Evolutionary conservation across 108 stramenopile species (phyloP), one percentile per base, ranked within the genome.

Genomic region (Cylindrotheca fusiformis): DNA sequence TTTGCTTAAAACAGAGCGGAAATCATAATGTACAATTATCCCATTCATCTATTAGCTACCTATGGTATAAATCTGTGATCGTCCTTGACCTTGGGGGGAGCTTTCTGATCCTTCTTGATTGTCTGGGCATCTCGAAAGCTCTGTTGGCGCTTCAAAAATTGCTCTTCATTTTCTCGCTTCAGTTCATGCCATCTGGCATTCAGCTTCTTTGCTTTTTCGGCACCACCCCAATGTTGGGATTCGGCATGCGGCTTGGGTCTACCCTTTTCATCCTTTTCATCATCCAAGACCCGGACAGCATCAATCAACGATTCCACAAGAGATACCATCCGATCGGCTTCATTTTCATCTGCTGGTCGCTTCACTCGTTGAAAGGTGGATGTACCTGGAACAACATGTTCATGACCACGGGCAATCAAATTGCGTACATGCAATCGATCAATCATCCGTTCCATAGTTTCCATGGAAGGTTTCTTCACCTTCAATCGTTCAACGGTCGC

Each of bases 361-460:
- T 14, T 6, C 6, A 30, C 22, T 29, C 57, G 23, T 23, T 27
- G 18, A 49, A 27, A 58, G 31, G 41, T 58, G 6, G 57, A 27
- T 41, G 32, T 58, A n/a, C 57, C 36, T 41, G 36, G 36, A 6
- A 10, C 3, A 2, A 67, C 66, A 31, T 58, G 56, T 22, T 67
- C 56, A 3, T 58, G 54, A 3, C 66, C 66, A 14, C 27, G 18
- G 5, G 66, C 66, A 58, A 67, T 50, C 24, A 48, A 48, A 6
- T 55, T 12, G 28, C 48, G 45, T 14, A 58, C 55, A 25, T 67
- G 53, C 21, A 67, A 17, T 23, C 66, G 46, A 24, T 67, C 66
- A 8, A 67, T 56, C 19, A 67, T 41, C 23, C 54, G 45, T 36
- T 67, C 66, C 6, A 67, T 30, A 6, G 66, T 67, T 6, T 67